Conservation (phyloP, 345 rosid species). For the Aegle marmelos region DNA sequence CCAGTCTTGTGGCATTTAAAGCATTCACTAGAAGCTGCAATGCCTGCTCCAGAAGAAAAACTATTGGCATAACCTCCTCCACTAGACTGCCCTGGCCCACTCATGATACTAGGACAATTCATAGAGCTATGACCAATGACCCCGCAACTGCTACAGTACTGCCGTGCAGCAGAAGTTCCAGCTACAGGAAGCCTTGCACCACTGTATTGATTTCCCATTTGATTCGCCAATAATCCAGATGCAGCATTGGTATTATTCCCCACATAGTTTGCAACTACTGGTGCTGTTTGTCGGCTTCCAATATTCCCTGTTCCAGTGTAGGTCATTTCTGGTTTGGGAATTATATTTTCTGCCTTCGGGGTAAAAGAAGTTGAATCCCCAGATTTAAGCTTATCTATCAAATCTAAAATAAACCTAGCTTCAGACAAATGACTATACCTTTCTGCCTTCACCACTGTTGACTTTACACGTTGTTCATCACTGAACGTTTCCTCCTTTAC, state of each 20-base stretch:
- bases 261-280: slow-evolving; percentile 17
- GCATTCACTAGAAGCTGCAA: slow-evolving; percentile 38
- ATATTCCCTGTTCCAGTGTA: slow-evolving; percentile 26
- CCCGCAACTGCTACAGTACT: slow-evolving; percentile 59
- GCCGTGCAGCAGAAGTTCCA: slow-evolving; percentile 11
- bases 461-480: slow-evolving; percentile 89
- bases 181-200: slow-evolving; percentile 29
- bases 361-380: slow-evolving; percentile 33
- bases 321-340: slow-evolving; percentile 24
- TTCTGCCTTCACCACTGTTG: slow-evolving; percentile 74
- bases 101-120: slow-evolving; percentile 74
- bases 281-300: slow-evolving; percentile 34
- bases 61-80: slow-evolving; percentile 33
- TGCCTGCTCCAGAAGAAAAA: slow-evolving; percentile 28
- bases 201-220: slow-evolving; percentile 42
- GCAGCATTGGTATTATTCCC: slow-evolving; percentile 24
- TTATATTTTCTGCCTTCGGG: slow-evolving; percentile 29
- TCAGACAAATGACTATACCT: slow-evolving; percentile 57
- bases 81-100: slow-evolving; percentile 39
- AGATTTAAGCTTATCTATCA: slow-evolving; percentile 46
- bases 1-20: slow-evolving; percentile 60
- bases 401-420: slow-evolving; percentile 59
- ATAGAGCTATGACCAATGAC: slow-evolving; percentile 53
- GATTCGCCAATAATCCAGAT: slow-evolving; percentile 34
- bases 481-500: slow-evolving; percentile 84